Percentiles rank a stretch among this genome's conserved stretches.
These are phyloP conservation scores for Wickerhamomyces xylosicus DNA, from an alignment of 805 yeast species.

Conservation along the genomic window DNA sequence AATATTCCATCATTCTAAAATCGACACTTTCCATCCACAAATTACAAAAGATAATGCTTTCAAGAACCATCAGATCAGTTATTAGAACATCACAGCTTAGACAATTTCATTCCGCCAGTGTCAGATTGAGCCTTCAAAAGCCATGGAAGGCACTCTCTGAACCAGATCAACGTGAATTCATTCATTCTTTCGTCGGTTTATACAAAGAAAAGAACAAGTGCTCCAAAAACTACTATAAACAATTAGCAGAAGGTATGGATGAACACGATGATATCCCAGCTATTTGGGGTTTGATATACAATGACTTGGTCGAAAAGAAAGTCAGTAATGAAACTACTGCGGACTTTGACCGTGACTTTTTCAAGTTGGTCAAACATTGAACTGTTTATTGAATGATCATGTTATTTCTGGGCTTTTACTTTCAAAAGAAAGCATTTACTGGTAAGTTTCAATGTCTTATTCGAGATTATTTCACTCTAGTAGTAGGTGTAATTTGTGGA, in stretches of 20 bases:
- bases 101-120: neutral
- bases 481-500: too few relatives aligned
- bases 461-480: too few relatives aligned
- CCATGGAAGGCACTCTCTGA: conserved; percentile 21
- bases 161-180: conserved; percentile 20
- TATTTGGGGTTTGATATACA: conserved; percentile 28
- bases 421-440: too few relatives aligned
- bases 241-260: conserved; percentile 26
- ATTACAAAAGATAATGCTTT: neutral
- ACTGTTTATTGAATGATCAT: too few relatives aligned
- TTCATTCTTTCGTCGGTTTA: conserved; percentile 18
- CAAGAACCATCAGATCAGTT: neutral
- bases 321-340: conserved; percentile 10
- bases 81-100: neutral
- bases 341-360: conserved; percentile 19
- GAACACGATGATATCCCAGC: conserved; percentile 26
- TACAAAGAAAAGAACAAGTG: conserved; percentile 24
- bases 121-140: neutral
- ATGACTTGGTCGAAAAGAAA: conserved; percentile 20
- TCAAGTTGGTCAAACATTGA: conserved; percentile 3
- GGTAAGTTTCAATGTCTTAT: too few relatives aligned
- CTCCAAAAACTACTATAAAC: conserved; percentile 25
- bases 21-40: neutral
- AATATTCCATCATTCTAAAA: too few relatives aligned
- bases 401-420: too few relatives aligned